Evolutionary conservation across 371 early-diverging fungal species (phyloP).

Genomic region (Mucor racemosus): DNA sequence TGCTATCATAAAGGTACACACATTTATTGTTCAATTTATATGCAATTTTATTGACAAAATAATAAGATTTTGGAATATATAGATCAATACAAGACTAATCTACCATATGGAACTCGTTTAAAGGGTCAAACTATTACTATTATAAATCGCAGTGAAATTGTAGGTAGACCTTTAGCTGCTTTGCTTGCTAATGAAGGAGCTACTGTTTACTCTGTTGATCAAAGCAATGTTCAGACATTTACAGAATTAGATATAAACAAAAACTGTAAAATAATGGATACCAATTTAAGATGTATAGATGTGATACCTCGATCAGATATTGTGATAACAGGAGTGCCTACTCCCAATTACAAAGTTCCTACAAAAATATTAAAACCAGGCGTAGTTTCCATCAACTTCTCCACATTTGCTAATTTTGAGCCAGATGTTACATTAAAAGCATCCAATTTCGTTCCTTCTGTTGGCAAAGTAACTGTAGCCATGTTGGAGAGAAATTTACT

Average conservation of each 20-base stretch:
- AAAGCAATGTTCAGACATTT: constrained; percentile 84
- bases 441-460: constrained; percentile 89
- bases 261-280: constrained; percentile 35
- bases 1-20: constrained; percentile 86
- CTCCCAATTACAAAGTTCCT: constrained; percentile 81
- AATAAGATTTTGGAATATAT: constrained; percentile 83
- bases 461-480: constrained; percentile 96
- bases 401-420: constrained; percentile 89
- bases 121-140: constrained; percentile 89
- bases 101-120: constrained; percentile 89
- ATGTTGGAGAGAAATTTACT: constrained; percentile 95
- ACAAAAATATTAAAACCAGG: constrained; percentile 86
- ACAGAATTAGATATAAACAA: constrained; percentile 62
- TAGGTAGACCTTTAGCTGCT: constrained; percentile 95
- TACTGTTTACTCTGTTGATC: constrained; percentile 92
- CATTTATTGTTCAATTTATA: not conserved
- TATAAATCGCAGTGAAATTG: constrained; percentile 94
- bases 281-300: constrained; percentile 76
- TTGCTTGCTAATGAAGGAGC: constrained; percentile 97
- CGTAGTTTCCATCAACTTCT: constrained; percentile 94
- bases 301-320: constrained; percentile 86
- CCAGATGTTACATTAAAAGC: constrained; percentile 83
- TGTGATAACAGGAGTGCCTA: constrained; percentile 95
- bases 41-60: not conserved
- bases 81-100: constrained; percentile 84